These are phyloP conservation scores for Staphylotrichum longicolle DNA, from an alignment of 495 filamentous ascomycete species.

Conservation along the genomic window DNA sequence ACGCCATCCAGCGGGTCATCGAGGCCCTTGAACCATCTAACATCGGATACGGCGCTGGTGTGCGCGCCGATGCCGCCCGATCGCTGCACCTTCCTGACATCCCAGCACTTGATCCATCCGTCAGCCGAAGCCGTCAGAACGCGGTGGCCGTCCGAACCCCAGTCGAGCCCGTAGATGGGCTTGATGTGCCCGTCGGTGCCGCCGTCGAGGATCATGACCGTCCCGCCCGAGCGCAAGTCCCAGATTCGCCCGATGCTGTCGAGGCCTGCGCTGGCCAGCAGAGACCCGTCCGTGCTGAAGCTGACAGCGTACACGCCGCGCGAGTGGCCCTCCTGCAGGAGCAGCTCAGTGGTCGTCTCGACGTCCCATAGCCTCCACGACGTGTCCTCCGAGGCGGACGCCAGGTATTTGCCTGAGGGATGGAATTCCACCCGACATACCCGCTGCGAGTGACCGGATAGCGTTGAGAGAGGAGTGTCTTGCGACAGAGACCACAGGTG, in stretches of 20 bases:
- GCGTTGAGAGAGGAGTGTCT: constrained; percentile 77
- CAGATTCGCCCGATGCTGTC: constrained; percentile 95
- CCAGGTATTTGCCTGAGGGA: constrained; percentile 84
- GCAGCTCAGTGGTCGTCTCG: constrained; percentile 73
- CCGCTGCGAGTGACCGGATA: constrained; percentile 80
- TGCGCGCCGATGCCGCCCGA: constrained; percentile 87
- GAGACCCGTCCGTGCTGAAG: constrained; percentile 86
- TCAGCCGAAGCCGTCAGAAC: constrained; percentile 88
- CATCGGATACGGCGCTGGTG: constrained; percentile 83
- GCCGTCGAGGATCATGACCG: constrained; percentile 89
- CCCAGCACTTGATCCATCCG: constrained; percentile 97
- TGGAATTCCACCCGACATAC: constrained; percentile 94
- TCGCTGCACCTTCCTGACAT: constrained; percentile 81
- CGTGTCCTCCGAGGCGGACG: constrained; percentile 92
- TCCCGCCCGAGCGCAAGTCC: constrained; percentile 92
- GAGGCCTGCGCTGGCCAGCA: constrained; percentile 84
- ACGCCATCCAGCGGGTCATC: constrained; percentile 61
- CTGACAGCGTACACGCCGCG: constrained; percentile 83
- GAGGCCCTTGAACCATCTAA: constrained; percentile 87
- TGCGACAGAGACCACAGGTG: constrained; percentile 86
- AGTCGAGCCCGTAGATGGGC: constrained; percentile 88
- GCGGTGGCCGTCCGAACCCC: constrained; percentile 85
- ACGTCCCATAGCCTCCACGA: constrained; percentile 98
- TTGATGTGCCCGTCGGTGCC: constrained; percentile 84
- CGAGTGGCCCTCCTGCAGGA: constrained; percentile 92